phyloP scores from a whole-genome alignment of 164 flowering plant species.

The Vitis vinifera region DNA sequence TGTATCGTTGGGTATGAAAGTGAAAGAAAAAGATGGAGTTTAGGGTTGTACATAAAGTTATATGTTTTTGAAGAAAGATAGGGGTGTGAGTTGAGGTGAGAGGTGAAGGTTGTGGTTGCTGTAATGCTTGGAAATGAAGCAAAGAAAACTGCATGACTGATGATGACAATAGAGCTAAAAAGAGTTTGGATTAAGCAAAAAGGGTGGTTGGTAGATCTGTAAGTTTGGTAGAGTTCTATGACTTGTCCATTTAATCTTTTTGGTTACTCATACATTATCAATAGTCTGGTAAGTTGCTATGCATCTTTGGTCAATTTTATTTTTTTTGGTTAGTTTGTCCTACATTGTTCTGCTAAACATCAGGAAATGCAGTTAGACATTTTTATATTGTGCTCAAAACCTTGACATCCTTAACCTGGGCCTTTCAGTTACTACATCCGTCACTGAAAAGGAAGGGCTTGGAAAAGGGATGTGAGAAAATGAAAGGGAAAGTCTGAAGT shows the following conservation, averaged over 20 bases:
- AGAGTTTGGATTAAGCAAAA: conserved; percentile 23
- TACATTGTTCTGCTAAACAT: not conserved
- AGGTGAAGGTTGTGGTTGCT: conserved; percentile 1
- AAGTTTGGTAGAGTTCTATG: conserved; percentile 7
- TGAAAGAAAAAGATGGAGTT: not conserved
- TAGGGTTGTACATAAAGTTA: conserved; percentile 9
- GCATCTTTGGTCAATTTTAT: too few relatives aligned
- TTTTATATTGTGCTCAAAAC: too few relatives aligned
- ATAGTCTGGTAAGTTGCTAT: too few relatives aligned
- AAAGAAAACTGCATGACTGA: conserved; percentile 27
- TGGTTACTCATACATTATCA: not conserved
- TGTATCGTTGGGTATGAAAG: not conserved
- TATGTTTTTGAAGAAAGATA: conserved; percentile 1
- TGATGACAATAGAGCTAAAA: conserved; percentile 40
- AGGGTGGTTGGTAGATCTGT: conserved; percentile 25
- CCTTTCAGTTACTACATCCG: too few relatives aligned
- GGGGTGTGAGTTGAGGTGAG: conserved; percentile 12
- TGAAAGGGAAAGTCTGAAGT: too few relatives aligned
- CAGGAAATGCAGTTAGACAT: not conserved
- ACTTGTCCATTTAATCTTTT: not conserved
- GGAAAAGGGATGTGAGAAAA: too few relatives aligned
- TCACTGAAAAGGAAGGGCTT: too few relatives aligned
- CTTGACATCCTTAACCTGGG: too few relatives aligned
- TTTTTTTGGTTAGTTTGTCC: not conserved
- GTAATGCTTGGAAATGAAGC: conserved; percentile 44